Percentiles rank a stretch among this genome's conserved stretches.
phyloP scores from a whole-genome alignment of 139 green algal genomes.

The Bryopsis sp. region DNA sequence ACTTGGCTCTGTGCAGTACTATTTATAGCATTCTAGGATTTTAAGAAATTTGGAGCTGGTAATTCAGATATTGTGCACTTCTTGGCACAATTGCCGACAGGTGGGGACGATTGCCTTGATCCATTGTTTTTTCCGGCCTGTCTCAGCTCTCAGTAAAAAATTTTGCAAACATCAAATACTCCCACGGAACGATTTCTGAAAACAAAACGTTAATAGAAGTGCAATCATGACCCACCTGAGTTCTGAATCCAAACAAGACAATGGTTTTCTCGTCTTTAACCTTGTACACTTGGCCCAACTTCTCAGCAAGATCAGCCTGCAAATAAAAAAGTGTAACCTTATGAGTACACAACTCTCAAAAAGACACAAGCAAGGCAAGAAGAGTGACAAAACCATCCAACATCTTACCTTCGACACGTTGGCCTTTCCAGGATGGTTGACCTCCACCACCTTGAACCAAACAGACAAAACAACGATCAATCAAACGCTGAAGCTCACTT shows the following conservation, averaged over 20 bases:
- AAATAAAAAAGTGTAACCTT: background rate
- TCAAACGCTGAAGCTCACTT: too few species aligned
- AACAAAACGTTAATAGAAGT: background rate
- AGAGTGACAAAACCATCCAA: too few species aligned
- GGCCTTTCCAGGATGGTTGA: slow-evolving; percentile 90
- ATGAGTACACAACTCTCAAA: background rate
- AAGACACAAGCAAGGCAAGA: too few species aligned
- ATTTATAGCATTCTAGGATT: background rate
- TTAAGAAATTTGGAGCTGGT: background rate
- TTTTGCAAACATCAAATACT: background rate
- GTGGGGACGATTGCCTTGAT: background rate
- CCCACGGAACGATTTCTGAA: background rate
- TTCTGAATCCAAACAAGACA: slow-evolving; percentile 95
- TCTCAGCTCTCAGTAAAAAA: background rate
- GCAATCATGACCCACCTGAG: slow-evolving; percentile 52
- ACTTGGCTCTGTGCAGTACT: background rate
- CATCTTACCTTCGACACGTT: slow-evolving; percentile 95
- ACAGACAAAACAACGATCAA: slow-evolving; percentile 1
- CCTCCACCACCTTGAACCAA: slow-evolving; percentile 80
- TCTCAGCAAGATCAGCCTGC: slow-evolving; percentile 88
- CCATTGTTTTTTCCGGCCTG: too few species aligned
- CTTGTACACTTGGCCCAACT: slow-evolving; percentile 93
- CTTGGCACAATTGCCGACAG: background rate
- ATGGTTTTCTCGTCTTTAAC: slow-evolving; percentile 78
- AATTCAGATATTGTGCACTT: background rate